A percentile compares a stretch with the other conserved stretches of the same genome.
These are phyloP conservation scores for Cystobasidium ongulense DNA, from an alignment of 768 basidiomycete species.

Conservation along the genomic window DNA sequence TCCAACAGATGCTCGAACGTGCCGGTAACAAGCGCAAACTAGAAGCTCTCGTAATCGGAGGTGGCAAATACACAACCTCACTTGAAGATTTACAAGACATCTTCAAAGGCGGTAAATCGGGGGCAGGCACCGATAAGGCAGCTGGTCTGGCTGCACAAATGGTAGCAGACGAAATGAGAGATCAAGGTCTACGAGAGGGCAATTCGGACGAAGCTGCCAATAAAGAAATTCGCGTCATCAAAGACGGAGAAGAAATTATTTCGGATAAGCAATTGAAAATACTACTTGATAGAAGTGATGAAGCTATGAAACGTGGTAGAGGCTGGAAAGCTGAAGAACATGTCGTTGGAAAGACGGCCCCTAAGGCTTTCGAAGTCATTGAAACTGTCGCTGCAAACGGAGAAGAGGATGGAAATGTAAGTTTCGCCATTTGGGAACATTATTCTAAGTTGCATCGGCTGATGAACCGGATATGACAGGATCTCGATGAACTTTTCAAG, in stretches of 20 bases:
- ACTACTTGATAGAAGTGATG: slow-evolving; percentile 63
- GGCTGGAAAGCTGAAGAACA: slow-evolving; percentile 29
- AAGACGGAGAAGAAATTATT: slow-evolving; percentile 64
- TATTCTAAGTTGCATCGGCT: neutral
- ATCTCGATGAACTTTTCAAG: slow-evolving; percentile 17
- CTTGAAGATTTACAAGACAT: slow-evolving; percentile 51
- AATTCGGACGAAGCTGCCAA: slow-evolving; percentile 69
- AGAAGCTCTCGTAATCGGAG: slow-evolving; percentile 89
- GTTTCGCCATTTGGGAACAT: neutral
- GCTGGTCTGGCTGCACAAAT: slow-evolving; percentile 17
- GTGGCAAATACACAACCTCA: slow-evolving; percentile 50
- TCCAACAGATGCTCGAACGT: slow-evolving; percentile 9
- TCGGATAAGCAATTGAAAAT: slow-evolving; percentile 71
- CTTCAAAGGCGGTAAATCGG: slow-evolving; percentile 35
- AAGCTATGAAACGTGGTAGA: slow-evolving; percentile 27
- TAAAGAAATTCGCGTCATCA: slow-evolving; percentile 80
- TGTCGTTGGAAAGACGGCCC: neutral
- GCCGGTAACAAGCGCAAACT: slow-evolving; percentile 59
- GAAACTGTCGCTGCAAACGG: slow-evolving; percentile 28
- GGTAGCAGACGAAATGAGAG: slow-evolving; percentile 37
- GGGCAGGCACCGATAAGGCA: neutral
- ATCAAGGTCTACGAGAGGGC: slow-evolving; percentile 69
- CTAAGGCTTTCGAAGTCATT: slow-evolving; percentile 32
- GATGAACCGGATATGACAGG: neutral
- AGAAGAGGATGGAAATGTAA: slow-evolving; percentile 10